Conservation (phyloP, 2,329 filamentous ascomycete genomes). For the Pseudogymnoascus sp. region DNA sequence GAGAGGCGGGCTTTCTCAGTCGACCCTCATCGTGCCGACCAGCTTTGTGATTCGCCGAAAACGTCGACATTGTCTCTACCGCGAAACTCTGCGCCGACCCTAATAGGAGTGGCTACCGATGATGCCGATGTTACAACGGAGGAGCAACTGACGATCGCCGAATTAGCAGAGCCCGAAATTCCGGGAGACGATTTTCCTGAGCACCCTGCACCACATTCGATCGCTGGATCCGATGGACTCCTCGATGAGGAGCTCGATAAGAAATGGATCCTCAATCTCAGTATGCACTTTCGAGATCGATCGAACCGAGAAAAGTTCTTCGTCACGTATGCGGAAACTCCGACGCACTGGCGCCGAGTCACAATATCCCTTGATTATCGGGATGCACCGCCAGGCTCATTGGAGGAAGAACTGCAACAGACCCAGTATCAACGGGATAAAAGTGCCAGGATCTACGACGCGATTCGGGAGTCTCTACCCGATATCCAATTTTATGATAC, state of each 20-base stretch:
- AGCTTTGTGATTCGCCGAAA: constrained; percentile 19
- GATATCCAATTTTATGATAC: constrained; percentile 95
- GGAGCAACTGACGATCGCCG: constrained; percentile 12
- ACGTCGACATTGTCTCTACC: constrained; percentile 16
- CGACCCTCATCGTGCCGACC: constrained; percentile 36
- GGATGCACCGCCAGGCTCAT: constrained; percentile 65
- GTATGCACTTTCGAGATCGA: constrained; percentile 94
- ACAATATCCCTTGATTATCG: constrained; percentile 94
- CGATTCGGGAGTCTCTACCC: constrained; percentile 81
- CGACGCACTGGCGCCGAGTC: constrained; percentile 73
- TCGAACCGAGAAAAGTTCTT: constrained; percentile 97
- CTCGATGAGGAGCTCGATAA: constrained; percentile 68
- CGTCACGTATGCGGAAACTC: constrained; percentile 79
- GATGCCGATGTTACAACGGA: constrained; percentile 17
- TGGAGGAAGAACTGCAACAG: constrained; percentile 73
- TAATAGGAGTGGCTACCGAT: constrained; percentile 20
- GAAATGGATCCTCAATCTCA: constrained; percentile 92
- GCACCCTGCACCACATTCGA: constrained; percentile 9
- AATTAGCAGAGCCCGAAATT: background rate
- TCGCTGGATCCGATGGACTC: constrained; percentile 37
- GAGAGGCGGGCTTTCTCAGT: constrained; percentile 66
- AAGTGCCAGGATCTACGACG: constrained; percentile 85
- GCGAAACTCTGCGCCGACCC: constrained; percentile 25
- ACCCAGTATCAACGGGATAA: constrained; percentile 85
- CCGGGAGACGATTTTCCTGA: background rate